phyloP scores from a whole-genome alignment of 495 filamentous ascomycete genomes.

The Tuber microsphaerosporum region DNA sequence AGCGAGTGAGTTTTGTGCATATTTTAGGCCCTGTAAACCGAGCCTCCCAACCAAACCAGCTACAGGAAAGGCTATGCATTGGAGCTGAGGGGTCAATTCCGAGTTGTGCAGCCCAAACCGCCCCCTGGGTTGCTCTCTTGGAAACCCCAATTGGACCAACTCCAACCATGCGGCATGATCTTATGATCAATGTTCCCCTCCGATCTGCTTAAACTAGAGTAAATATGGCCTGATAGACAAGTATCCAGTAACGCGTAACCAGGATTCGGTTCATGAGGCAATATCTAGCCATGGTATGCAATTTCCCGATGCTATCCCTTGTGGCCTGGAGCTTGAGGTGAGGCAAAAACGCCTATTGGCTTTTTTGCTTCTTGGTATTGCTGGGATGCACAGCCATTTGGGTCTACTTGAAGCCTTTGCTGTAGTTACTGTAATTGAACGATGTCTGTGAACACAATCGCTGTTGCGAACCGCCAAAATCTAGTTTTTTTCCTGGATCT shows the following conservation, averaged over 20 bases:
- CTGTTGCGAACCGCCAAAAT: too few relatives aligned
- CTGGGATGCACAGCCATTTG: neutral
- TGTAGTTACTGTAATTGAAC: too few relatives aligned
- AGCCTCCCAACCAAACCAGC: neutral
- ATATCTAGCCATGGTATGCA: neutral
- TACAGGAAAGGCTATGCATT: neutral
- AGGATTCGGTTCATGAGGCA: neutral
- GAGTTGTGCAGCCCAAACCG: neutral
- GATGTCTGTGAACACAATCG: too few relatives aligned
- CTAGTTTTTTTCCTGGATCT: too few relatives aligned
- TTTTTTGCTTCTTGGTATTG: neutral
- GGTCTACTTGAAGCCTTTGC: neutral
- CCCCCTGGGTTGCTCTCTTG: neutral
- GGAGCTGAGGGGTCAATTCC: neutral
- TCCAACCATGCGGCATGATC: neutral
- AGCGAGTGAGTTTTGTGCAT: neutral
- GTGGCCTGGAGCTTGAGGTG: neutral
- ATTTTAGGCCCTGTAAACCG: neutral
- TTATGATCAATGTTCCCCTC: neutral
- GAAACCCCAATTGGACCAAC: neutral
- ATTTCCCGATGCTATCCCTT: neutral
- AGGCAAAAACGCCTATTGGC: neutral
- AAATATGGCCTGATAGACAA: conserved; percentile 1
- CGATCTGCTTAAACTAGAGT: neutral
- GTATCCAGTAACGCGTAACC: neutral